Percentiles rank a stretch among this genome's conserved stretches.
These are phyloP conservation scores for Pleodorina starrii DNA, from an alignment of 139 green algal species.

Conservation along the genomic window DNA sequence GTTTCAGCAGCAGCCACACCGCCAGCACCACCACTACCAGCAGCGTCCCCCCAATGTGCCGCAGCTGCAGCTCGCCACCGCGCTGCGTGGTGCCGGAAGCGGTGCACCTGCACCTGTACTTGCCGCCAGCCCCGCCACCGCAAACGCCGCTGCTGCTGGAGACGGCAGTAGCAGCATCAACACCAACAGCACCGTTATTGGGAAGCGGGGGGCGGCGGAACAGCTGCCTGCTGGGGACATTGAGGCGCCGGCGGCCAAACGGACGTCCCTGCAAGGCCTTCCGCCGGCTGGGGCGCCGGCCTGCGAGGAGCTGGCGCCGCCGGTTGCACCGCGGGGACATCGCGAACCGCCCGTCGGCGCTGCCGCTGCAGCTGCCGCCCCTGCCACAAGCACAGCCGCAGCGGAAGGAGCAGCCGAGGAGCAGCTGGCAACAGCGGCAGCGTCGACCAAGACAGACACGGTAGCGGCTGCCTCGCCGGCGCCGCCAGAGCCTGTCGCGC, in stretches of 20 bases:
- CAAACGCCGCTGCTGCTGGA: not conserved
- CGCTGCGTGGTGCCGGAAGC: not conserved
- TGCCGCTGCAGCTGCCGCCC: not conserved
- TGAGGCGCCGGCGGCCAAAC: not conserved
- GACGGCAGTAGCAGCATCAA: not conserved
- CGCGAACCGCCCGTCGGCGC: not conserved
- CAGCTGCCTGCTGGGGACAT: not conserved
- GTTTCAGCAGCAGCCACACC: not conserved
- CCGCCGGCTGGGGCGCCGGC: too few species aligned
- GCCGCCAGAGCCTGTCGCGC: too few species aligned
- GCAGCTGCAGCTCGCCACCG: not conserved
- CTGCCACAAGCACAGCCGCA: not conserved
- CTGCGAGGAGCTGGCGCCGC: too few species aligned
- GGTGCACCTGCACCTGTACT: not conserved
- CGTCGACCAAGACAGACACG: not conserved
- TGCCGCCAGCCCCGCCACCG: not conserved
- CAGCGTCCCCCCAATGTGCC: not conserved
- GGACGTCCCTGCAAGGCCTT: not conserved
- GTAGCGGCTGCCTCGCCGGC: not conserved
- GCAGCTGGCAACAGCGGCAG: too few species aligned
- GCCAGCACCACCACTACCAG: conserved; percentile 6
- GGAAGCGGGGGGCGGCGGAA: not conserved
- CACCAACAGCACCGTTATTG: not conserved
- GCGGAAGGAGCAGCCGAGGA: not conserved
- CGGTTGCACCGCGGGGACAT: not conserved